These are phyloP conservation scores for Xylaria flabelliformis DNA, from an alignment of 495 filamentous ascomycete species.

Conservation along the genomic window DNA sequence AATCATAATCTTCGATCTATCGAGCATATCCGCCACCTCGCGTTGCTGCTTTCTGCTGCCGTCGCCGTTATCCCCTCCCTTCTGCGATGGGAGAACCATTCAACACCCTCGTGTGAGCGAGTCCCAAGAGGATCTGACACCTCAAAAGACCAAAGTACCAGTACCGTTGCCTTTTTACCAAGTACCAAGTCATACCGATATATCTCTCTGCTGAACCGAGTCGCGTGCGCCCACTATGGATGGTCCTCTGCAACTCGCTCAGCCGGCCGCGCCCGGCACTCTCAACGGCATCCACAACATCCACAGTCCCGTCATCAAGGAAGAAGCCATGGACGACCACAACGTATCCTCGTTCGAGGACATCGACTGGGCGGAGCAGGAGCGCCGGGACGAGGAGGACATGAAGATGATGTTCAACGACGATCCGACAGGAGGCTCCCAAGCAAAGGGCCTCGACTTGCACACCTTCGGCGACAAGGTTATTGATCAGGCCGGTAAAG, in stretches of 20 bases:
- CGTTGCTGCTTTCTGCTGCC: neutral
- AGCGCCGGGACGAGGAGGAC: slow-evolving; percentile 36
- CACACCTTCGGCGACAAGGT: slow-evolving; percentile 36
- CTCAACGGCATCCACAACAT: slow-evolving; percentile 9
- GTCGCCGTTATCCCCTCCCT: neutral
- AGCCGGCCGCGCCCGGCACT: slow-evolving; percentile 13
- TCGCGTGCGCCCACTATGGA: slow-evolving; percentile 16
- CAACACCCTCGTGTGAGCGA: slow-evolving; percentile 19
- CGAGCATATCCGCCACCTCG: neutral
- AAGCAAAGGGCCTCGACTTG: slow-evolving; percentile 25
- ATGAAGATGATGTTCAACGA: slow-evolving; percentile 36
- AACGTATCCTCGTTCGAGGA: slow-evolving; percentile 32
- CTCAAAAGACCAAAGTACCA: neutral
- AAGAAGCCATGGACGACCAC: slow-evolving; percentile 38
- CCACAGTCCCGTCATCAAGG: slow-evolving; percentile 31
- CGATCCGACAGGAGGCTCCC: slow-evolving; percentile 9
- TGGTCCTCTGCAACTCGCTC: slow-evolving; percentile 14
- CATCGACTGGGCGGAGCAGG: slow-evolving; percentile 41
- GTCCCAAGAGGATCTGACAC: slow-evolving; percentile 12
- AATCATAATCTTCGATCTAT: neutral
- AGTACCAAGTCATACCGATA: neutral
- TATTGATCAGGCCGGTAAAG: slow-evolving; percentile 48
- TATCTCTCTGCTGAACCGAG: neutral
- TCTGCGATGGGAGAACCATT: slow-evolving; percentile 18
- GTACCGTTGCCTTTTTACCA: neutral